Conservation (phyloP, 768 basidiomycete species). For the Sutorius australiensis region DNA sequence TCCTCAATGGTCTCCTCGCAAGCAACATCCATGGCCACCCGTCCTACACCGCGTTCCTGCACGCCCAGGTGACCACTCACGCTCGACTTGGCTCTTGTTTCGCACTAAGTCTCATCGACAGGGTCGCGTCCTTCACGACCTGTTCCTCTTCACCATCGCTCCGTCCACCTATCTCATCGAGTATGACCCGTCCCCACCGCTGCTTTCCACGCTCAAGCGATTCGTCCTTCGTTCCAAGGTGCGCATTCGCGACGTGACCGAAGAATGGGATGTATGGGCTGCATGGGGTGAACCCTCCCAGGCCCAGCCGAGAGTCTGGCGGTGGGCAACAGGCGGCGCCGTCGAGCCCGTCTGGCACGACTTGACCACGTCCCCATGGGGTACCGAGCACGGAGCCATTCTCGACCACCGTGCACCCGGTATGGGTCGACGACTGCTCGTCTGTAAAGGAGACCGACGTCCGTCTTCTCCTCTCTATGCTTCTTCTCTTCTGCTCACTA, state of each 20-base stretch:
- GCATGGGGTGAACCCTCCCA: slow-evolving; percentile 60
- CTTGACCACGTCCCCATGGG: slow-evolving; percentile 55
- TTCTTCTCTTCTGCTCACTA: not conserved
- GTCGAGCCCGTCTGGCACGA: slow-evolving; percentile 73
- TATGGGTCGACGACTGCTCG: slow-evolving; percentile 74
- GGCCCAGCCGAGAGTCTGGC: slow-evolving; percentile 45
- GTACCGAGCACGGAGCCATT: slow-evolving; percentile 47
- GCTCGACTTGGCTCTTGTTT: not conserved
- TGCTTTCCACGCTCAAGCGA: slow-evolving; percentile 72
- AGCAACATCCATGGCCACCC: slow-evolving; percentile 48
- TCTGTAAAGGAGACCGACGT: slow-evolving; percentile 72
- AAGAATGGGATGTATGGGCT: slow-evolving; percentile 78
- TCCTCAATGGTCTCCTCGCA: slow-evolving; percentile 75
- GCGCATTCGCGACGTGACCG: slow-evolving; percentile 71
- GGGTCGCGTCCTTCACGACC: slow-evolving; percentile 89
- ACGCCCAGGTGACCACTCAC: slow-evolving; percentile 60
- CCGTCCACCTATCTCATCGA: slow-evolving; percentile 63
- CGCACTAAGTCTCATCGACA: slow-evolving; percentile 26
- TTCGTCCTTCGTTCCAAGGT: slow-evolving; percentile 89
- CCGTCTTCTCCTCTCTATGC: slow-evolving; percentile 34
- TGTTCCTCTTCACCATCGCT: slow-evolving; percentile 72
- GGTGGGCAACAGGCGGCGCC: slow-evolving; percentile 63
- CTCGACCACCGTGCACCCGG: slow-evolving; percentile 67
- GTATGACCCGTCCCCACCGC: slow-evolving; percentile 59
- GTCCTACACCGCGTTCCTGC: slow-evolving; percentile 69